Percentiles rank a stretch among this genome's conserved stretches.
These are phyloP conservation scores for Huiozyma naganishii DNA, from an alignment of 805 yeast species.

Conservation along the genomic window DNA sequence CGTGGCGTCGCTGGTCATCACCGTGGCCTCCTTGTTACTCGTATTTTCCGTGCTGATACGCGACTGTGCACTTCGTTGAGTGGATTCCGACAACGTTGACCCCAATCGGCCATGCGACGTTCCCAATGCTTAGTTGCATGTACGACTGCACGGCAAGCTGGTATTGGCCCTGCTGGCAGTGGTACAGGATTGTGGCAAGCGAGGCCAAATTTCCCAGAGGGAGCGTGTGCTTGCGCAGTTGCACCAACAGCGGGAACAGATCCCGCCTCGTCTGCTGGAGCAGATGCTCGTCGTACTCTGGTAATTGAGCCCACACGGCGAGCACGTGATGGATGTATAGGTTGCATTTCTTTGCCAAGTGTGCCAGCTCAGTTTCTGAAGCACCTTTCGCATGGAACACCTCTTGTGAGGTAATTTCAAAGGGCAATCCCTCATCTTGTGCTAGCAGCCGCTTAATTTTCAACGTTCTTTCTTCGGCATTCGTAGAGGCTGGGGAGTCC, in stretches of 20 bases:
- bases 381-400: not conserved
- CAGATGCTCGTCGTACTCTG: conserved; percentile 10
- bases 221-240: conserved; percentile 37
- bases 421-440: not conserved
- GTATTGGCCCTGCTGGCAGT: conserved; percentile 39
- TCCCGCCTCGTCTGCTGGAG: conserved; percentile 31
- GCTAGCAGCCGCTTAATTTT: not conserved
- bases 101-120: conserved; percentile 90
- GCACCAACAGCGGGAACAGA: conserved; percentile 42
- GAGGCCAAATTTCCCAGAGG: conserved; percentile 23
- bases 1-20: conserved; percentile 68
- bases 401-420: conserved; percentile 7
- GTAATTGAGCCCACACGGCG: conserved; percentile 28
- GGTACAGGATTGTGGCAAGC: conserved; percentile 46
- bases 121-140: conserved; percentile 69
- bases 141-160: conserved; percentile 43
- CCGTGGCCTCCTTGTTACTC: conserved; percentile 39
- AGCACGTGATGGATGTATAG: conserved; percentile 27
- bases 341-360: conserved; percentile 41
- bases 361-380: conserved; percentile 24
- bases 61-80: conserved; percentile 51
- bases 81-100: conserved; percentile 72
- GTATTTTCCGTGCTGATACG: conserved; percentile 36
- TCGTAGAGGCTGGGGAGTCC: too few relatives aligned
- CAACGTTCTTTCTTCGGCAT: too few relatives aligned